These are phyloP conservation scores for Rubia tinctorum DNA, from an alignment of 305 asterid species.

Conservation along the genomic window DNA sequence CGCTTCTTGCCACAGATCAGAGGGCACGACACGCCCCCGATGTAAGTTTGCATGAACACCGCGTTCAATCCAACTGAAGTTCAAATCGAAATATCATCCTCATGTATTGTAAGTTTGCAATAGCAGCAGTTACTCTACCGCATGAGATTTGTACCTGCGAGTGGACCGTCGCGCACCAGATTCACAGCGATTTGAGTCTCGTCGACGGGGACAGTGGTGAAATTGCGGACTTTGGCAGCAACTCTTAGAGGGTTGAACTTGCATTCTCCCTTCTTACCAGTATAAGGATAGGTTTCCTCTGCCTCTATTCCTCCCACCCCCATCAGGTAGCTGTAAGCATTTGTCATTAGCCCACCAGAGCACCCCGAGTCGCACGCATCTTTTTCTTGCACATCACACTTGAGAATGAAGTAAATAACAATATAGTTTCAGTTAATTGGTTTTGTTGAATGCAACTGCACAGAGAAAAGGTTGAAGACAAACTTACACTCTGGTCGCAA, in stretches of 20 bases:
- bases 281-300: slow-evolving; percentile 61
- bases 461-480: not conserved
- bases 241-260: slow-evolving; percentile 47
- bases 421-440: no score
- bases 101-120: not conserved
- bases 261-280: slow-evolving; percentile 63
- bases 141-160: slow-evolving; percentile 44
- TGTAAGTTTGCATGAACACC: slow-evolving; percentile 81
- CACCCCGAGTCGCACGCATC: slow-evolving; percentile 69
- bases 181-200: slow-evolving; percentile 71
- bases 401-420: not conserved
- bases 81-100: not conserved
- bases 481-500: slow-evolving; percentile 64
- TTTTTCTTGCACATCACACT: slow-evolving; percentile 69
- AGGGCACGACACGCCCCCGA: slow-evolving; percentile 85
- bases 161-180: slow-evolving; percentile 73
- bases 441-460: not conserved
- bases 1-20: slow-evolving; percentile 57
- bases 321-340: slow-evolving; percentile 74
- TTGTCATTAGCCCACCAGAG: slow-evolving; percentile 84
- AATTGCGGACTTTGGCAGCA: slow-evolving; percentile 49
- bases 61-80: slow-evolving; percentile 70
- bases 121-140: no score
- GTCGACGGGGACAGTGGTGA: slow-evolving; percentile 49
- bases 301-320: slow-evolving; percentile 77